Evolutionary conservation across 2,329 filamentous ascomycete genomes (phyloP).

Genomic region (Zarea fungicola): DNA sequence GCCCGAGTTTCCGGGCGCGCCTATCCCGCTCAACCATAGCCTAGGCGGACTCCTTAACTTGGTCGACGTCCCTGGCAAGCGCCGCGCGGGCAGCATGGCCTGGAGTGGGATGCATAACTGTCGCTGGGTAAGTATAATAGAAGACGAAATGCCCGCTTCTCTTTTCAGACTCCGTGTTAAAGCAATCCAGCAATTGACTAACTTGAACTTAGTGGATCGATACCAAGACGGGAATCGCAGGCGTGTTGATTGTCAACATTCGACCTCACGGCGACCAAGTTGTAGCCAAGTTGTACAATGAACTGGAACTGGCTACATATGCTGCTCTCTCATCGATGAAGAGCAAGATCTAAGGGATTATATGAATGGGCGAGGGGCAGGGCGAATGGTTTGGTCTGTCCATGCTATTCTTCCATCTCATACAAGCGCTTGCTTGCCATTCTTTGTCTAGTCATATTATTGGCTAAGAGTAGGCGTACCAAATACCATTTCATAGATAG

Average conservation of each 20-base stretch:
- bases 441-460: too few species aligned
- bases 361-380: too few species aligned
- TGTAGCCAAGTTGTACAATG: conserved; percentile 31
- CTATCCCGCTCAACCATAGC: conserved; percentile 30
- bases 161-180: too few species aligned
- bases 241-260: conserved; percentile 33
- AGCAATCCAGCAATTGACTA: neutral
- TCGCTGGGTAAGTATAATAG: conserved; percentile 35
- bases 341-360: conserved; percentile 11
- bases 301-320: conserved; percentile 37
- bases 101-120: conserved; percentile 40
- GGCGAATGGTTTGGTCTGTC: too few species aligned
- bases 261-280: conserved; percentile 33
- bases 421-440: too few species aligned
- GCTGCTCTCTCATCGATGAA: conserved; percentile 1
- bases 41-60: conserved; percentile 36
- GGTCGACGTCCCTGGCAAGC: conserved; percentile 34
- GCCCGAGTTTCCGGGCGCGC: conserved; percentile 30
- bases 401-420: too few species aligned
- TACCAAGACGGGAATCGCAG: conserved; percentile 33
- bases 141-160: neutral
- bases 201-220: conserved; percentile 30
- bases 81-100: conserved; percentile 37
- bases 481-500: too few species aligned
- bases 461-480: too few species aligned